These are phyloP conservation scores for Ajuga chamaepitys DNA, from an alignment of 257 asterid species.

Conservation along the genomic window DNA sequence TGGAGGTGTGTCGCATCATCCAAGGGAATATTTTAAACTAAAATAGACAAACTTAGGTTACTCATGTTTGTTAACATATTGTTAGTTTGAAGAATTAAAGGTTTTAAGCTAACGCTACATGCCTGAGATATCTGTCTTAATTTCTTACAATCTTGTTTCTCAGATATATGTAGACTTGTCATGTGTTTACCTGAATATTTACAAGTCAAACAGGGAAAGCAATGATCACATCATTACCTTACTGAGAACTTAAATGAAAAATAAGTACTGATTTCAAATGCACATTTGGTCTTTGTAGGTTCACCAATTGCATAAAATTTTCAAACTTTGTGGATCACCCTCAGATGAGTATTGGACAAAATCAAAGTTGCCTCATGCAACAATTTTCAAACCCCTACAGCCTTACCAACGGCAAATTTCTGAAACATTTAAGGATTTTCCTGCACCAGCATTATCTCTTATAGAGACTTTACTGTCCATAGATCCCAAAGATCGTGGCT, in stretches of 20 bases:
- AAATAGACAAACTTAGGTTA: background rate
- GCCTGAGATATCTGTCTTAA: background rate
- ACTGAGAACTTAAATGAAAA: background rate
- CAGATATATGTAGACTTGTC: too few relatives aligned
- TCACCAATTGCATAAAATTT: slow-evolving; percentile 93
- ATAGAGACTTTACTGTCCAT: slow-evolving; percentile 71
- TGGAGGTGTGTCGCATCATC: background rate
- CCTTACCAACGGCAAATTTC: slow-evolving; percentile 80
- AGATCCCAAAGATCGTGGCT: slow-evolving; percentile 89
- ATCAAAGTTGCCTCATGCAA: slow-evolving; percentile 87
- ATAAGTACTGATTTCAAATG: too few relatives aligned
- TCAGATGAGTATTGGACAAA: slow-evolving; percentile 95
- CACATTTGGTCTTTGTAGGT: slow-evolving; percentile 43
- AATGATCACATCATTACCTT: background rate
- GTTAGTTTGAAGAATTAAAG: background rate
- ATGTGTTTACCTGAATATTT: background rate
- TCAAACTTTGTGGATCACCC: slow-evolving; percentile 98
- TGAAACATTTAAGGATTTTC: slow-evolving; percentile 83
- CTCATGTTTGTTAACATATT: background rate
- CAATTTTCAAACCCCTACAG: slow-evolving; percentile 93
- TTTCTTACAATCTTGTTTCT: background rate
- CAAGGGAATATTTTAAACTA: background rate
- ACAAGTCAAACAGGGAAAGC: too few relatives aligned
- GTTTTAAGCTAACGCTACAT: background rate
- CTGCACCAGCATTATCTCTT: slow-evolving; percentile 69